Evolutionary conservation across 768 basidiomycete genomes (phyloP), one percentile per base, ranked within the genome.

Genomic region (Leccinum barrowsii): DNA sequence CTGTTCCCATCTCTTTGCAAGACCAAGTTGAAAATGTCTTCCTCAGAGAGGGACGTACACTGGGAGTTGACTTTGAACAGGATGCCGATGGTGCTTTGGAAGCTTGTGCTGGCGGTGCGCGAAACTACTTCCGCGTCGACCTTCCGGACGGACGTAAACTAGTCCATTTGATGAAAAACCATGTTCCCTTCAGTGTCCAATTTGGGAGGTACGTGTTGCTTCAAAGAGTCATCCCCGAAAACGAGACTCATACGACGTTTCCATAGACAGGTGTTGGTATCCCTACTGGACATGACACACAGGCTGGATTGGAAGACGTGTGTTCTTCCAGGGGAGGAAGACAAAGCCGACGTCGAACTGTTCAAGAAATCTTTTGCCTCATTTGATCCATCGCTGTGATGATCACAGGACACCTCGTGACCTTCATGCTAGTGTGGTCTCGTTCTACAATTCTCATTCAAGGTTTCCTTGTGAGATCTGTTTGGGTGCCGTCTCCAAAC

Each of bases 241-340:
- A 46, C 32, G 1, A 15, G 15, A 0, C 0, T 44, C 59, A 58
- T 32, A 60, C 17, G 22, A 52, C 59, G 60, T 65, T 24, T 42
- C 51, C 58, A 50, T 68, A 98, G 96, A 73, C 85, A 89, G 72
- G 92, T 90, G 15, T 69, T 98, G 47, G 91, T 88, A 5, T 78
- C 82, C 35, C 72, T 98, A n/a, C 68, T 98, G 55, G 85, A 80
- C 15, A 82, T 84, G 55, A 86, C 87, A 1, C 84, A 93, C 19
- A 81, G 96, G 50, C 76, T 89, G 52, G 95, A 98, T 67, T 99
- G 96, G 96, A 96, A 93, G 70, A 82, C 80, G 1, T 99, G 96
- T 69, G 78, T 82, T 65, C 81, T 92, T 61, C 74, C 85, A 8
- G 93, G 96, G 58, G 89, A 86, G 13, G 91, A 94, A 65, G 96